Evolutionary conservation across 768 basidiomycete species (phyloP).

Genomic region (Leccinum arenicola): DNA sequence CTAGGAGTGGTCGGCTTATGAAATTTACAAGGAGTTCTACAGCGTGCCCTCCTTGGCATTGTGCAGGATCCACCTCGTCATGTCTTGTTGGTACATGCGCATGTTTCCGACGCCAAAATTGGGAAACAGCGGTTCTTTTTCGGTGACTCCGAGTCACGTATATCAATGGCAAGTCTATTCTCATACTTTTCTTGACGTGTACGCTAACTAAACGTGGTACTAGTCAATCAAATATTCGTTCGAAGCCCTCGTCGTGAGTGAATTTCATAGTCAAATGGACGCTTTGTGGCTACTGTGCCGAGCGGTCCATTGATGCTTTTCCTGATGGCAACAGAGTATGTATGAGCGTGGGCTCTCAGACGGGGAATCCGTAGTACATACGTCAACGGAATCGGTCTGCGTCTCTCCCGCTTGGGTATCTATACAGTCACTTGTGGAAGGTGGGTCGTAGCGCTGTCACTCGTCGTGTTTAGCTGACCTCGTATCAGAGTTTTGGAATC

Average conservation of each 20-base stretch:
- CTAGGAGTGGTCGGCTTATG: slow-evolving; percentile 17
- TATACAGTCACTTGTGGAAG: slow-evolving; percentile 48
- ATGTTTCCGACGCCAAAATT: slow-evolving; percentile 33
- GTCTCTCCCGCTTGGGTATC: slow-evolving; percentile 40
- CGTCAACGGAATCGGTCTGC: slow-evolving; percentile 65
- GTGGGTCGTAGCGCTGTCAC: slow-evolving; percentile 21
- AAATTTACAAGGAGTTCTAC: slow-evolving; percentile 25
- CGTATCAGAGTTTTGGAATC: slow-evolving; percentile 63
- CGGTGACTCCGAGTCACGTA: too few species aligned
- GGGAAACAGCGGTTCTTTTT: slow-evolving; percentile 25
- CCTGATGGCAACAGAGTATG: slow-evolving; percentile 71
- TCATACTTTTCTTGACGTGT: too few species aligned
- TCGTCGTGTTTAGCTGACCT: neutral
- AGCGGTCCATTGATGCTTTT: slow-evolving; percentile 53
- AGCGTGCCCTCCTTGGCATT: slow-evolving; percentile 35
- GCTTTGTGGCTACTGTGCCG: slow-evolving; percentile 54
- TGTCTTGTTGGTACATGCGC: slow-evolving; percentile 29
- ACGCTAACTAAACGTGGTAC: too few species aligned
- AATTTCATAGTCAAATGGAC: slow-evolving; percentile 70
- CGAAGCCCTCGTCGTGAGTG: slow-evolving; percentile 73
- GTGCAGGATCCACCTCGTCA: slow-evolving; percentile 29
- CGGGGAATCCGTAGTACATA: slow-evolving; percentile 44
- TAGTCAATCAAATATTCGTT: slow-evolving; percentile 43
- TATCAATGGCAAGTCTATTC: too few species aligned
- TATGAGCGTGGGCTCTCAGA: slow-evolving; percentile 58